Base-by-base conservation (phyloP, 352 stramenopile genomes). In the Phytophthora constricta region DNA sequence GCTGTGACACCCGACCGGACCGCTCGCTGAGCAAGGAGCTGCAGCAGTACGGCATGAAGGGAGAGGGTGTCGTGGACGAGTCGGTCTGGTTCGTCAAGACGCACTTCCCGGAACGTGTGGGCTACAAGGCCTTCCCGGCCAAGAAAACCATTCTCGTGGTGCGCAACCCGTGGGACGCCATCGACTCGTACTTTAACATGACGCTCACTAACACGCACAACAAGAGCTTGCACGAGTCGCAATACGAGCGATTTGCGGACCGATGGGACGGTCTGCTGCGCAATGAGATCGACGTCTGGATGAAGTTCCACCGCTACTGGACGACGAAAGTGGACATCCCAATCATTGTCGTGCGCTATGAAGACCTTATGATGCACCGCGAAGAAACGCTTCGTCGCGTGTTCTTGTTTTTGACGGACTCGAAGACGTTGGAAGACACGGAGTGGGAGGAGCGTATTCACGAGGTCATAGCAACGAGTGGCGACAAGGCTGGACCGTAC, bases 181-280 rank as follows among this genome's bases (percentile, higher is more conserved):
- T 99, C 74, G 96, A 99, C 63, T 99, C 96, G 48, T 99, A 99
- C 80, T 99, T 99, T 72, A 99, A 99, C 79, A 96, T 99, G 84
- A 97, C 89, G 48, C 78, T 98, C 52, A 98, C 93, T 17, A 97
- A 98, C 69, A 95, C 91, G 49, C 93, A 98, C 80, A 95, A 96
- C 69, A 92, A 95, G 76, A 98, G 90, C 37, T 50, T 97, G 34
- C 75, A 92, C 60, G 89, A 97, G 52, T 84, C 74, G 33, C 79
- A 96, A 59, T 98, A 98, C 64, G 65, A 78, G 49, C 87, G 90
- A 28, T 97, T 98, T 57, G 79, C 81, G 0, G 79, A 94, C 5
- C 82, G 95, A 13, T 98, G 92, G 91, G 91, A 97, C 58, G 80
- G 80, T 17, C 81, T 98, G 73, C 56, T 98, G 19, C 78, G 83